Percentiles rank a stretch among this genome's conserved stretches.
phyloP scores from a whole-genome alignment of 176 grass and related monocot genomes.

The Puya raimondii region DNA sequence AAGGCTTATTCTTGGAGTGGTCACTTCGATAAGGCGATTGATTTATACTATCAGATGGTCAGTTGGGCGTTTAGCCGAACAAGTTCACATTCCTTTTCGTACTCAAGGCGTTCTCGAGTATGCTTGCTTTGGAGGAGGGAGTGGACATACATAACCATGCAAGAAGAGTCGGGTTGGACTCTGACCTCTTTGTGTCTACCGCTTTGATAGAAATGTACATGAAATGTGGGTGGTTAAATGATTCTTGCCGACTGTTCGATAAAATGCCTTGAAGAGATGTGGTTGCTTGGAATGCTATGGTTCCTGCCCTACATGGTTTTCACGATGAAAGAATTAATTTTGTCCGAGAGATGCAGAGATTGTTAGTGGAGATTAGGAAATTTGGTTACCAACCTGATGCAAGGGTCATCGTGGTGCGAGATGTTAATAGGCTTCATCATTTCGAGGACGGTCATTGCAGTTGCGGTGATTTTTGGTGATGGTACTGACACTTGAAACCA shows the following conservation, averaged over 20 bases:
- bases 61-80: slow-evolving; percentile 26
- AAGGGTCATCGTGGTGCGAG: not conserved
- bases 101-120: slow-evolving; percentile 65
- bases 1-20: slow-evolving; percentile 56
- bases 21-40: slow-evolving; percentile 23
- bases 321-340: not conserved
- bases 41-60: slow-evolving; percentile 46
- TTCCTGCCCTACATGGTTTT: not conserved
- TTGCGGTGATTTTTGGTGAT: slow-evolving; percentile 18
- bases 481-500: not conserved
- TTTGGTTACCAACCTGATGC: too few species aligned
- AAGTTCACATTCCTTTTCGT: slow-evolving; percentile 79
- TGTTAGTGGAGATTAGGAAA: too few species aligned
- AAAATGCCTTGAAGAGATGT: slow-evolving; percentile 28
- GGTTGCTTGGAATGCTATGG: not conserved
- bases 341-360: too few species aligned
- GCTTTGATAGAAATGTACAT: slow-evolving; percentile 80
- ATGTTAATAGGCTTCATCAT: slow-evolving; percentile 10
- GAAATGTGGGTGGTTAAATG: slow-evolving; percentile 43
- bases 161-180: slow-evolving; percentile 31
- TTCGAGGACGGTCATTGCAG: slow-evolving; percentile 12
- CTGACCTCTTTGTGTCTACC: slow-evolving; percentile 64
- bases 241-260: slow-evolving; percentile 36
- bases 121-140: slow-evolving; percentile 36
- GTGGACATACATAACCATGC: slow-evolving; percentile 45